Conservation (phyloP, 345 rosid species). For the Eucalyptus leucophloia region DNA sequence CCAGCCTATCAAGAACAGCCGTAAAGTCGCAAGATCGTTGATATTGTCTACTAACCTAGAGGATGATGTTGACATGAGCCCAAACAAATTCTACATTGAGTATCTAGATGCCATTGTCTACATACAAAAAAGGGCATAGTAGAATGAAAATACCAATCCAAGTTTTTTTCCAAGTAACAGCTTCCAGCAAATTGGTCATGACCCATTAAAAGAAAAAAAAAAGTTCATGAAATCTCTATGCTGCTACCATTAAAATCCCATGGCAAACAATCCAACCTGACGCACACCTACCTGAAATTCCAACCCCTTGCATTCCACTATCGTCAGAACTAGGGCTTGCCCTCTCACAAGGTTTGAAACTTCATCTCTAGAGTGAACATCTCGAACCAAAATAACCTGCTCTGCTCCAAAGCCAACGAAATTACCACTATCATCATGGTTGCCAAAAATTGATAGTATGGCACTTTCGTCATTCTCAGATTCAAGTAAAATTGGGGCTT, state of each 20-base stretch:
- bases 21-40: not conserved
- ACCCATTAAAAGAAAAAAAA: not conserved
- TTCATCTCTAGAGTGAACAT: not conserved
- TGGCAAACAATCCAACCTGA: not conserved
- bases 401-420: not conserved
- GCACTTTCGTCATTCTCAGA: slow-evolving; percentile 14
- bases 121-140: not conserved
- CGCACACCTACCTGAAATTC: not conserved
- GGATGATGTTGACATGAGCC: not conserved
- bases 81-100: not conserved
- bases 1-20: not conserved
- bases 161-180: not conserved
- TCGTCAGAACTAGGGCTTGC: not conserved
- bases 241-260: not conserved
- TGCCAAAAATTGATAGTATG: slow-evolving; percentile 26
- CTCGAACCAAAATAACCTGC: slow-evolving; percentile 5
- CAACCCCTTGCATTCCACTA: not conserved
- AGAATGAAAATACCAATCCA: not conserved
- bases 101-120: not conserved
- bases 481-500: slow-evolving; percentile 35
- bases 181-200: not conserved
- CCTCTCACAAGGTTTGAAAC: not conserved
- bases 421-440: not conserved
- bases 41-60: not conserved
- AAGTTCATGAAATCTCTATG: not conserved